A percentile compares a stretch with the other conserved stretches of the same genome.
phyloP scores from a whole-genome alignment of 306 rosid genomes.

The Quercus parvula region DNA sequence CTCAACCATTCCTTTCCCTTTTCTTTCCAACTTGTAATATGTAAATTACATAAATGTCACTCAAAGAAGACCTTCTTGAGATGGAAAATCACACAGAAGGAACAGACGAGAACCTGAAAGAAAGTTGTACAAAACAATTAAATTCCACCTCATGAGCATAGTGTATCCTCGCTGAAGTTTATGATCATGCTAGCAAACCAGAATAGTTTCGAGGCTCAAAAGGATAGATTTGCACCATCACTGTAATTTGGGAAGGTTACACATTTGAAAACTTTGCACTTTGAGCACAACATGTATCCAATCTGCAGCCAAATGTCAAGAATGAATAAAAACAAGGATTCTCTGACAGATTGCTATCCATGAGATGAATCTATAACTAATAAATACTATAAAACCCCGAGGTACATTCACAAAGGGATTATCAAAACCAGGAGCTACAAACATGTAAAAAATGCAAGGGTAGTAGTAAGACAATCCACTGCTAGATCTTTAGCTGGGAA shows the following conservation, averaged over 20 bases:
- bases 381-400: not conserved
- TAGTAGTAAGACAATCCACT: no score
- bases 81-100: constrained; percentile 10
- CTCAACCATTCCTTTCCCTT: not conserved
- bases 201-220: constrained; percentile 22
- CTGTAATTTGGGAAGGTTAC: constrained; percentile 73
- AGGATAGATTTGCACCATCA: constrained; percentile 47
- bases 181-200: not conserved
- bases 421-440: not conserved
- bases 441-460: no score
- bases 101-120: not conserved
- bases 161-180: not conserved
- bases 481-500: not conserved
- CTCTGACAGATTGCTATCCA: not conserved
- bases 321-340: not conserved
- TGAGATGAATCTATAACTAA: not conserved
- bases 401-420: not conserved
- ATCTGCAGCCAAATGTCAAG: constrained; percentile 38
- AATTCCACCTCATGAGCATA: not conserved
- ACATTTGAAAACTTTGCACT: constrained; percentile 84
- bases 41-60: constrained; percentile 9
- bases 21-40: not conserved
- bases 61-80: not conserved
- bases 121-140: not conserved
- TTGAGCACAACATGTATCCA: constrained; percentile 73